Conservation (phyloP, 192 early-diverging fungal species). For the Chytriomyces hyalinus region DNA sequence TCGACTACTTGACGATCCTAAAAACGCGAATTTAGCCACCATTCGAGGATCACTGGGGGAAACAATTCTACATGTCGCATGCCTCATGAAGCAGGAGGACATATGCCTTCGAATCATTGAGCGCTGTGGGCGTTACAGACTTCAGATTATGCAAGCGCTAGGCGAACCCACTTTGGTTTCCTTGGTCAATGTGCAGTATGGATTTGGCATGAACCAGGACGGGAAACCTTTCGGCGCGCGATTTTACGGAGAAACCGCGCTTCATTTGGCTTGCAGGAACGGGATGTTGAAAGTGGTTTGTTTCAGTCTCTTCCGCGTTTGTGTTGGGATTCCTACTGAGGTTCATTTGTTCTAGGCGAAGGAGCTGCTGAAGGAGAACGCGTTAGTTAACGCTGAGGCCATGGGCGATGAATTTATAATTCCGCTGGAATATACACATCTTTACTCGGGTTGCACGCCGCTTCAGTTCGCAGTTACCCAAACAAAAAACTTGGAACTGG, state of each 20-base stretch:
- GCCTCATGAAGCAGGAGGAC: slow-evolving; percentile 8
- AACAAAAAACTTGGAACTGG: background rate
- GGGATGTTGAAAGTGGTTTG: slow-evolving; percentile 11
- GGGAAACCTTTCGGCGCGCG: background rate
- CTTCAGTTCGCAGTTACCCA: slow-evolving; percentile 23
- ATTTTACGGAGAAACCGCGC: slow-evolving; percentile 12
- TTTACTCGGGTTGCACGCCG: slow-evolving; percentile 23
- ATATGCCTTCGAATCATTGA: slow-evolving; percentile 8
- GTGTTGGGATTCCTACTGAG: background rate
- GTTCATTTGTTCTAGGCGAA: background rate
- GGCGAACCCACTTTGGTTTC: background rate
- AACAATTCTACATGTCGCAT: slow-evolving; percentile 24
- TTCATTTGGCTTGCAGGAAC: slow-evolving; percentile 26
- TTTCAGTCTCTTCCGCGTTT: background rate
- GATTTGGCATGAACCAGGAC: background rate
- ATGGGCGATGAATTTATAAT: background rate
- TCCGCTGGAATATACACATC: slow-evolving; percentile 9
- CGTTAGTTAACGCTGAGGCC: background rate
- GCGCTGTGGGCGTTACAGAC: background rate
- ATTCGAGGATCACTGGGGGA: slow-evolving; percentile 16
- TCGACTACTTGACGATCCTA: background rate
- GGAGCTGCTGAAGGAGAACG: background rate
- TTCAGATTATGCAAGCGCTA: background rate
- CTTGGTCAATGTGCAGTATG: slow-evolving; percentile 10
- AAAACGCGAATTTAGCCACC: background rate